phyloP scores from a whole-genome alignment of 345 rosid species.

The Sisymbrium altissimum region DNA sequence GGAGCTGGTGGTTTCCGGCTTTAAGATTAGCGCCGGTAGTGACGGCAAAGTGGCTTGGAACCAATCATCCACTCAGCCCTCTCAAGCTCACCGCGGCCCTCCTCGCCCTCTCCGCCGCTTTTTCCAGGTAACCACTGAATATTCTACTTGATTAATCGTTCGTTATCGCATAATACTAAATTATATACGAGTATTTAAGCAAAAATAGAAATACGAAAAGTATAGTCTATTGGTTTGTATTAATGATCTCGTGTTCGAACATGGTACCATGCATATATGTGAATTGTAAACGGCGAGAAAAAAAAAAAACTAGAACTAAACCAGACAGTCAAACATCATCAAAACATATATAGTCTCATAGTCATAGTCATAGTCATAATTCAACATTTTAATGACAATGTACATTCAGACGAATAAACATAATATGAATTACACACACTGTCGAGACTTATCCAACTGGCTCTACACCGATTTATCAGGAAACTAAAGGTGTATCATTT shows the following conservation, averaged over 20 bases:
- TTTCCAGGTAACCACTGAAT: constrained; percentile 58
- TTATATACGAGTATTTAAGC: neutral
- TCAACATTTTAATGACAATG: too few relatives aligned
- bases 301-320: neutral
- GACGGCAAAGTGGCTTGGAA: constrained; percentile 91
- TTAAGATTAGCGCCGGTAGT: constrained; percentile 87
- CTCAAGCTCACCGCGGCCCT: constrained; percentile 73
- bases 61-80: constrained; percentile 81
- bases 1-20: constrained; percentile 81
- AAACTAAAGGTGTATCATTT: too few relatives aligned
- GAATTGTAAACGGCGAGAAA: neutral
- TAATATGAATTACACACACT: neutral
- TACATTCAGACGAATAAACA: neutral
- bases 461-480: neutral
- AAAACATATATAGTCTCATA: too few relatives aligned
- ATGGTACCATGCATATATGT: neutral
- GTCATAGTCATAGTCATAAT: neutral
- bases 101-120: constrained; percentile 87
- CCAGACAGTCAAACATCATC: neutral
- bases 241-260: neutral
- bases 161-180: neutral
- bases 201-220: neutral
- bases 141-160: neutral
- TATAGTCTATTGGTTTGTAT: neutral
- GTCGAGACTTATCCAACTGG: neutral